These are phyloP conservation scores for Saccharum hybrid DNA, from an alignment of 202 grass and related monocot species.

Conservation along the genomic window DNA sequence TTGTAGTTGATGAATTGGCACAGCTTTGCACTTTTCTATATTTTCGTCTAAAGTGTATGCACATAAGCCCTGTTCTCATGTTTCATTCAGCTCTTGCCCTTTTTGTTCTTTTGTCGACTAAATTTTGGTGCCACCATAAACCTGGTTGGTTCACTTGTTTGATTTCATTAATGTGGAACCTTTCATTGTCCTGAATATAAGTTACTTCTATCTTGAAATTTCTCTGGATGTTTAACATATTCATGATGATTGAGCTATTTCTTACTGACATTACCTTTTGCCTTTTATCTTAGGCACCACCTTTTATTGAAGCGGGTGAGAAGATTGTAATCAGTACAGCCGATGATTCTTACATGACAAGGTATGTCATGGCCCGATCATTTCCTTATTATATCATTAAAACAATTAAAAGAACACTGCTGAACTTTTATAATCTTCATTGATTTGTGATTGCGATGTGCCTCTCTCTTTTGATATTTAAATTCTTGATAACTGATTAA, in stretches of 20 bases:
- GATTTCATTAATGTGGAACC: background rate
- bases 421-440: background rate
- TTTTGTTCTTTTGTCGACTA: background rate
- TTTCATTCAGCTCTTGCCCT: background rate
- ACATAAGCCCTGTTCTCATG: background rate
- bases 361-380: conserved; percentile 43
- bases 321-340: conserved; percentile 80
- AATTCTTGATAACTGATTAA: background rate
- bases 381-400: background rate
- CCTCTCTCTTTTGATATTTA: background rate
- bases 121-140: background rate
- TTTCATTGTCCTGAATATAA: conserved; percentile 20
- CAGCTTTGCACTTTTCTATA: background rate
- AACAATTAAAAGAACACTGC: background rate
- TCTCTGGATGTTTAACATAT: background rate
- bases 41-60: background rate
- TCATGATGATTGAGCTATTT: background rate
- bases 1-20: conserved; percentile 3
- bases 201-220: conserved; percentile 3
- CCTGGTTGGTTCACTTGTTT: background rate
- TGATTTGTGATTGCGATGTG: background rate
- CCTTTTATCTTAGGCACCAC: conserved; percentile 66
- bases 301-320: conserved; percentile 80
- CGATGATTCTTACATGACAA: conserved; percentile 91
- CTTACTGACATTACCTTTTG: conserved; percentile 27